Evolutionary conservation across 257 asterid species (phyloP).

Genomic region (Gynochthodes officinalis): DNA sequence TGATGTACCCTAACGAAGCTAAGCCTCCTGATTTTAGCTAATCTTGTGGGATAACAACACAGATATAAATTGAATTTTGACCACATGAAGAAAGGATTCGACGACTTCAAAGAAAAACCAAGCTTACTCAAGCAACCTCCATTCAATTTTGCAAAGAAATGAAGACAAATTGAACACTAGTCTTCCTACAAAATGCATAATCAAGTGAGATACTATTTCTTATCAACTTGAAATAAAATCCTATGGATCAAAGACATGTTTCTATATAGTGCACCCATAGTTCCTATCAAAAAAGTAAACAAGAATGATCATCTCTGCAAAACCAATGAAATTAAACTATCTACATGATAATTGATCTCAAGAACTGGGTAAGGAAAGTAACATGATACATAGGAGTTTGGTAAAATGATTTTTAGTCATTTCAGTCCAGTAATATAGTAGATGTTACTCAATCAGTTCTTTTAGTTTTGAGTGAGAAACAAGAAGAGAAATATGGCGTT

Average conservation of each 20-base stretch:
- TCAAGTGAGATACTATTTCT: not conserved
- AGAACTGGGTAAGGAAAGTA: not conserved
- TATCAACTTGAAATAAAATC: not conserved
- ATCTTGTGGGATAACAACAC: not conserved
- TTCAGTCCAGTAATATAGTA: not conserved
- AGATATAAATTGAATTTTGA: not conserved
- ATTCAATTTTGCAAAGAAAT: not conserved
- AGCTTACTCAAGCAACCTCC: not conserved
- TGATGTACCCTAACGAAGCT: not conserved
- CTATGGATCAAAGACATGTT: not conserved
- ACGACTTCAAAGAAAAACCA: not conserved
- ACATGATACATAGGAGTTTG: not conserved
- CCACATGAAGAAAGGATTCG: not conserved
- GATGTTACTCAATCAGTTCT: not conserved
- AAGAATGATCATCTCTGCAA: conserved; percentile 7
- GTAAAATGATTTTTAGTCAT: not conserved
- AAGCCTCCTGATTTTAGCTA: not conserved
- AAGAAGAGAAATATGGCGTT: not conserved
- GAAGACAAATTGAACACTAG: not conserved
- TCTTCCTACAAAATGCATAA: not conserved
- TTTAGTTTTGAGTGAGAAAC: not conserved
- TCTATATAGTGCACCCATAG: not conserved
- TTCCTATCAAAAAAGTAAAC: conserved; percentile 5
- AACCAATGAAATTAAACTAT: not conserved
- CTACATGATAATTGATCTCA: not conserved